These are phyloP conservation scores for Candida alai DNA, from an alignment of 805 yeast genomes.

Conservation along the genomic window DNA sequence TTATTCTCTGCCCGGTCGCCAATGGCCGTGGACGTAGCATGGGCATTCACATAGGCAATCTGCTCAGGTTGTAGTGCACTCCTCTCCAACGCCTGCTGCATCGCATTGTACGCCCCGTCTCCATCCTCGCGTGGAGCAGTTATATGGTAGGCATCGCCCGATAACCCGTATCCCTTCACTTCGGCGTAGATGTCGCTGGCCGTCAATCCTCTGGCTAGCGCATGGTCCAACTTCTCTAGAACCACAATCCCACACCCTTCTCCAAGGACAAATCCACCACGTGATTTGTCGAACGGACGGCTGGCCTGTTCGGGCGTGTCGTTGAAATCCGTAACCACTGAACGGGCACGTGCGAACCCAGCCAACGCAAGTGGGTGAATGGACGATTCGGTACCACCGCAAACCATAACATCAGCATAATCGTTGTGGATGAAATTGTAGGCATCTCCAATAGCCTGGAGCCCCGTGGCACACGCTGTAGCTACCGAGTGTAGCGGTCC, in stretches of 20 bases:
- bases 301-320: slow-evolving; percentile 66
- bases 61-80: slow-evolving; percentile 45
- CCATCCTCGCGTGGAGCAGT: slow-evolving; percentile 88
- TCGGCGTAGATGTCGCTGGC: slow-evolving; percentile 70
- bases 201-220: slow-evolving; percentile 50
- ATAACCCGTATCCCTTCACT: slow-evolving; percentile 80
- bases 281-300: slow-evolving; percentile 75
- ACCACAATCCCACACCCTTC: slow-evolving; percentile 89
- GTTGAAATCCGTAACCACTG: slow-evolving; percentile 62
- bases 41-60: slow-evolving; percentile 86
- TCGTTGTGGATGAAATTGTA: slow-evolving; percentile 72
- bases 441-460: slow-evolving; percentile 92
- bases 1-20: slow-evolving; percentile 87
- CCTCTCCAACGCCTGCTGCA: slow-evolving; percentile 65
- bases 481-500: slow-evolving; percentile 89
- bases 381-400: slow-evolving; percentile 92
- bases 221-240: slow-evolving; percentile 76
- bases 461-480: slow-evolving; percentile 97
- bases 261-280: slow-evolving; percentile 88
- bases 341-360: slow-evolving; percentile 87
- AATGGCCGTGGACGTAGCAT: slow-evolving; percentile 87
- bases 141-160: slow-evolving; percentile 90
- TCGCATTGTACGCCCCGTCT: slow-evolving; percentile 78
- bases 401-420: slow-evolving; percentile 81
- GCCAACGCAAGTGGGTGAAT: slow-evolving; percentile 83